Evolutionary conservation across 2,329 filamentous ascomycete genomes (phyloP).

Genomic region (Penicillium hesseltinei): DNA sequence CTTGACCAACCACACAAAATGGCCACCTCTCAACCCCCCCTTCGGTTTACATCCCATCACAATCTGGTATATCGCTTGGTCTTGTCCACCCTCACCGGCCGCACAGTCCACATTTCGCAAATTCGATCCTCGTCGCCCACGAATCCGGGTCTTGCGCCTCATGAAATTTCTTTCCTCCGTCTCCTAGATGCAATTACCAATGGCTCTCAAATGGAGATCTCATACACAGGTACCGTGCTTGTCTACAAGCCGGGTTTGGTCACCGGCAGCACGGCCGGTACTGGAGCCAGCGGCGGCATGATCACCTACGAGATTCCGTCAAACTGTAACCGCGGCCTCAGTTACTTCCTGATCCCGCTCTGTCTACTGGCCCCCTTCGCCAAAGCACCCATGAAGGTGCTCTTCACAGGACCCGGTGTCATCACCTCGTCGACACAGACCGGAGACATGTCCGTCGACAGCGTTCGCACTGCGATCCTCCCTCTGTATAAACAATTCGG

Average conservation of each 20-base stretch:
- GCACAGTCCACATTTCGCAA: constrained; percentile 85
- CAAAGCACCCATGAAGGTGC: constrained; percentile 84
- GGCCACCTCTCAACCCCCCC: constrained; percentile 47
- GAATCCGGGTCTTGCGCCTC: constrained; percentile 81
- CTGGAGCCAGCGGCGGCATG: constrained; percentile 69
- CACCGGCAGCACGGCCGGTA: constrained; percentile 75
- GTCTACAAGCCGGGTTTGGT: constrained; percentile 91
- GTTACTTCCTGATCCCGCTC: constrained; percentile 87
- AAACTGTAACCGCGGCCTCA: constrained; percentile 74
- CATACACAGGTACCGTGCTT: constrained; percentile 90
- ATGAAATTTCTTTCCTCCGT: constrained; percentile 93
- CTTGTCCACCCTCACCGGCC: constrained; percentile 85
- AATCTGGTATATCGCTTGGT: constrained; percentile 80
- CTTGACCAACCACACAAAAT: constrained; percentile 27
- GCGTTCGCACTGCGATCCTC: constrained; percentile 86
- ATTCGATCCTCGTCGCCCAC: constrained; percentile 86
- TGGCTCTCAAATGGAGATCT: constrained; percentile 91
- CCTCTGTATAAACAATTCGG: constrained; percentile 89
- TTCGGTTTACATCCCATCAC: constrained; percentile 81
- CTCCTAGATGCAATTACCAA: constrained; percentile 94
- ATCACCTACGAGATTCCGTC: constrained; percentile 78
- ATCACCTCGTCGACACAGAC: constrained; percentile 82
- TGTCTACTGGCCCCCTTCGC: constrained; percentile 91
- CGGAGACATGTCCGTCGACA: constrained; percentile 88
- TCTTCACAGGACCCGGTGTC: constrained; percentile 85